Conservation (phyloP, 1,284 basidiomycete species). For the Leccinum subrobustum region DNA sequence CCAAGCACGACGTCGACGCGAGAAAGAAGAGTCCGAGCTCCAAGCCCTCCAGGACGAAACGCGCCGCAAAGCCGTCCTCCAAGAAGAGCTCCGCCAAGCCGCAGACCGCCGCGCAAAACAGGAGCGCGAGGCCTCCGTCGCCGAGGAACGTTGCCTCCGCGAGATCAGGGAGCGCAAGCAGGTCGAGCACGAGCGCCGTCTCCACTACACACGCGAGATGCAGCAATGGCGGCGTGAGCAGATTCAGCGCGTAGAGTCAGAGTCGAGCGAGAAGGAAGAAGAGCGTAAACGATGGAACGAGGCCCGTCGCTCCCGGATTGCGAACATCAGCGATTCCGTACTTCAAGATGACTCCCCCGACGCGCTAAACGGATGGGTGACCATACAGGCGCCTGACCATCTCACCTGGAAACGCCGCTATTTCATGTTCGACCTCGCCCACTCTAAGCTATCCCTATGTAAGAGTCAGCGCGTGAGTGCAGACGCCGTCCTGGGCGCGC, state of each 20-base stretch:
- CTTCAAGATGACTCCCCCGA: constrained; percentile 39
- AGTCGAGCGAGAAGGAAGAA: constrained; percentile 45
- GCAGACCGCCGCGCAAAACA: constrained; percentile 45
- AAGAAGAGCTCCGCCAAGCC: constrained; percentile 49
- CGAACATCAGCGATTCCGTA: constrained; percentile 42
- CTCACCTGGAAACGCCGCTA: constrained; percentile 67
- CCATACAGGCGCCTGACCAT: constrained; percentile 56
- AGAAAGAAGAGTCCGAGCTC: constrained; percentile 27
- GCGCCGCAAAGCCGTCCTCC: constrained; percentile 42
- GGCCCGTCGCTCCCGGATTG: constrained; percentile 48
- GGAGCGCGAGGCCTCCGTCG: constrained; percentile 47
- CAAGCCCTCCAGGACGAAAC: constrained; percentile 53
- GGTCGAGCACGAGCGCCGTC: constrained; percentile 48
- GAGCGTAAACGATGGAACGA: constrained; percentile 41
- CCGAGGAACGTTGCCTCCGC: constrained; percentile 47
- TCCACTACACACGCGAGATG: constrained; percentile 51
- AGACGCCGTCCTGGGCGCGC: neutral
- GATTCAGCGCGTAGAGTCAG: constrained; percentile 43
- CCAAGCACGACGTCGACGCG: no score
- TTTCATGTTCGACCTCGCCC: constrained; percentile 53
- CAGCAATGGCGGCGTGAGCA: constrained; percentile 59
- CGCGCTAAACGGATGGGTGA: constrained; percentile 62
- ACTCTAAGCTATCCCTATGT: constrained; percentile 48
- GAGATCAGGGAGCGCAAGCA: constrained; percentile 51
- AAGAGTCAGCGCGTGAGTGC: constrained; percentile 51